A percentile compares a stretch with the other conserved stretches of the same genome.
These are phyloP conservation scores for Phycomyces blakesleeanus DNA, from an alignment of 192 early-diverging fungal genomes.

Conservation along the genomic window DNA sequence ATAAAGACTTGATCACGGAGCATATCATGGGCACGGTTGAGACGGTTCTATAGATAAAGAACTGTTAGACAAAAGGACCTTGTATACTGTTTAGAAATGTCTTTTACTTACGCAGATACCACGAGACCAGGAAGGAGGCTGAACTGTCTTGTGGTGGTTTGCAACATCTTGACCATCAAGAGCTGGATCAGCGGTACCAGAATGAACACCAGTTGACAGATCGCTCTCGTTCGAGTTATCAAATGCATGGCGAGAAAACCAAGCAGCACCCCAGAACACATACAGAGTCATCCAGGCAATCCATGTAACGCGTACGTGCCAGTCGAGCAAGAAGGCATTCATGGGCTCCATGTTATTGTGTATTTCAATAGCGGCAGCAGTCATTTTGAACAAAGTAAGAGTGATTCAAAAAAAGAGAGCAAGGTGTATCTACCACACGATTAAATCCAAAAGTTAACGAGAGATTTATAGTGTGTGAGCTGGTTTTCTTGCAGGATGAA, in stretches of 20 bases:
- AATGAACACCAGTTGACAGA: background rate
- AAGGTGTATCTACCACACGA: too few species aligned
- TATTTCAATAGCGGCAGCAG: too few species aligned
- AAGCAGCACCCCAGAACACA: slow-evolving; percentile 27
- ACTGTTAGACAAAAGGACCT: background rate
- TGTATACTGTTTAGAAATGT: too few species aligned
- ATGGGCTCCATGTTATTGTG: background rate
- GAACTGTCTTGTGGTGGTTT: background rate
- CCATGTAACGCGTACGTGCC: slow-evolving; percentile 26
- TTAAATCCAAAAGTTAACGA: too few species aligned
- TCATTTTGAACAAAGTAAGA: too few species aligned
- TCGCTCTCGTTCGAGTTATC: background rate
- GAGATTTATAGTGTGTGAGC: too few species aligned
- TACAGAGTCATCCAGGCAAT: slow-evolving; percentile 31
- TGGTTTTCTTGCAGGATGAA: too few species aligned
- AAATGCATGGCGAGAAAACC: slow-evolving; percentile 29
- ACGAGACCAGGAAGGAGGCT: background rate
- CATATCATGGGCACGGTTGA: slow-evolving; percentile 25
- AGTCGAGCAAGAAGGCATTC: slow-evolving; percentile 19
- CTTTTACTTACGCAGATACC: background rate
- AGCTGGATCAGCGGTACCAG: background rate
- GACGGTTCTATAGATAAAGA: slow-evolving; percentile 15
- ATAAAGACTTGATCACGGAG: slow-evolving; percentile 34
- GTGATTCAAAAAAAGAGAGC: too few species aligned
- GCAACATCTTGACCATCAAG: background rate